Conservation (phyloP, 2,329 filamentous ascomycete species). For the Ascosphaera aggregata region DNA sequence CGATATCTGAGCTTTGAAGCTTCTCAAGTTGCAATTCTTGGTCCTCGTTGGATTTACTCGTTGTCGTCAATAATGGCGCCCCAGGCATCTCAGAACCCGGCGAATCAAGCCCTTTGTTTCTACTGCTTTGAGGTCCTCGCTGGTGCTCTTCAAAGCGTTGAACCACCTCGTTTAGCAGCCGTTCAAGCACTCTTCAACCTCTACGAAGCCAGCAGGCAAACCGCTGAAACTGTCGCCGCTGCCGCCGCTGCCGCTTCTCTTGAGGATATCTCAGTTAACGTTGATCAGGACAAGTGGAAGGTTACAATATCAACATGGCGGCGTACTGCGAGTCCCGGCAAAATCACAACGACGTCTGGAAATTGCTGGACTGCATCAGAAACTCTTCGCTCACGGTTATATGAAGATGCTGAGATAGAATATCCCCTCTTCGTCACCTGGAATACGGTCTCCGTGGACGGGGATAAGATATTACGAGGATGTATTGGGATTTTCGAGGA, state of each 20-base stretch:
- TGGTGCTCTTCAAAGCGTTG: slow-evolving; percentile 47
- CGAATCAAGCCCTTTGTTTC: slow-evolving; percentile 60
- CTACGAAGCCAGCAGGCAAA: slow-evolving; percentile 19
- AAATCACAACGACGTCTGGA: background rate
- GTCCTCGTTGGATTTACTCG: no score
- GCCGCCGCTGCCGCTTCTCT: slow-evolving; percentile 2
- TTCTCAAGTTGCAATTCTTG: no score
- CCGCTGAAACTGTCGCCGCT: no score
- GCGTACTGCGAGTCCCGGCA: background rate
- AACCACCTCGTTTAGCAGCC: slow-evolving; percentile 40
- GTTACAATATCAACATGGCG: background rate
- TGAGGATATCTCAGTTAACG: slow-evolving; percentile 1
- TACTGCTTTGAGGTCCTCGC: slow-evolving; percentile 79
- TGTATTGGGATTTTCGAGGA: slow-evolving; percentile 91
- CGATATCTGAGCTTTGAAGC: background rate
- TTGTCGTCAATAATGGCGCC: no score
- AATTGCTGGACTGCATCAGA: background rate
- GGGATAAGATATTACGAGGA: slow-evolving; percentile 51
- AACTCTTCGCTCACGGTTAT: background rate
- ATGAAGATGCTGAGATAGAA: background rate
- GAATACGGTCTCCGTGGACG: slow-evolving; percentile 46
- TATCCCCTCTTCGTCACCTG: slow-evolving; percentile 85
- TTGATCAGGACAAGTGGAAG: background rate
- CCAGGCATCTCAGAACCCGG: no score
- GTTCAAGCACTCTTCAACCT: slow-evolving; percentile 46